These are phyloP conservation scores for Pichia sporocuriosa DNA, from an alignment of 805 yeast species.

Conservation along the genomic window DNA sequence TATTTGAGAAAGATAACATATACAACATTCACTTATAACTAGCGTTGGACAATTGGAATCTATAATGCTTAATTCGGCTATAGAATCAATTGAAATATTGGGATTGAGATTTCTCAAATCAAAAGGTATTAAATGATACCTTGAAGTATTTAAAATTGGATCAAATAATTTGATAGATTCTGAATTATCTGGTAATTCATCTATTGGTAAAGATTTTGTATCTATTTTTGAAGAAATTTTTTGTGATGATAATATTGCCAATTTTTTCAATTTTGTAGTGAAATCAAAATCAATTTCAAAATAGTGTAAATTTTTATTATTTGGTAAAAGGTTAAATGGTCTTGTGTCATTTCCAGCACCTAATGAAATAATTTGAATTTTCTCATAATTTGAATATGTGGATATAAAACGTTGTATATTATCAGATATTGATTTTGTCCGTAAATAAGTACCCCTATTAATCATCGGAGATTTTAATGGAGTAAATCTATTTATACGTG, in stretches of 20 bases:
- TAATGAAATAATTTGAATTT: slow-evolving; percentile 55
- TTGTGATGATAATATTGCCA: slow-evolving; percentile 34
- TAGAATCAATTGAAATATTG: neutral
- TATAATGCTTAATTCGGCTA: slow-evolving; percentile 2
- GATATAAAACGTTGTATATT: slow-evolving; percentile 38
- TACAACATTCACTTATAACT: slow-evolving; percentile 66
- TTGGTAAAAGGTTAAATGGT: slow-evolving; percentile 42
- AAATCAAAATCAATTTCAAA: slow-evolving; percentile 61
- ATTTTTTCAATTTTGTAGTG: slow-evolving; percentile 44
- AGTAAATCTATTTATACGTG: slow-evolving; percentile 2
- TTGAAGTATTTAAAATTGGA: slow-evolving; percentile 6
- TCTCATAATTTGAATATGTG: slow-evolving; percentile 14
- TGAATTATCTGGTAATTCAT: slow-evolving; percentile 13
- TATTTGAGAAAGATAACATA: slow-evolving; percentile 57
- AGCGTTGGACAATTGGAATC: slow-evolving; percentile 45
- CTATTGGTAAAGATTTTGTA: neutral
- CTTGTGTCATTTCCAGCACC: slow-evolving; percentile 82
- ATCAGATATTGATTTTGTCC: slow-evolving; percentile 48
- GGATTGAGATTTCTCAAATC: slow-evolving; percentile 42
- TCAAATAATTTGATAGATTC: slow-evolving; percentile 7
- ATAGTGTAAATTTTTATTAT: slow-evolving; percentile 32
- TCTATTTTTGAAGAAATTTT: slow-evolving; percentile 5
- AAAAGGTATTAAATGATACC: slow-evolving; percentile 46
- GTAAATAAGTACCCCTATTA: slow-evolving; percentile 62
- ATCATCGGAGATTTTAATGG: slow-evolving; percentile 51